A percentile compares a stretch with the other conserved stretches of the same genome.
These are phyloP conservation scores for Byssochlamys sp. DNA, from an alignment of 2,329 filamentous ascomycete genomes.

Conservation along the genomic window DNA sequence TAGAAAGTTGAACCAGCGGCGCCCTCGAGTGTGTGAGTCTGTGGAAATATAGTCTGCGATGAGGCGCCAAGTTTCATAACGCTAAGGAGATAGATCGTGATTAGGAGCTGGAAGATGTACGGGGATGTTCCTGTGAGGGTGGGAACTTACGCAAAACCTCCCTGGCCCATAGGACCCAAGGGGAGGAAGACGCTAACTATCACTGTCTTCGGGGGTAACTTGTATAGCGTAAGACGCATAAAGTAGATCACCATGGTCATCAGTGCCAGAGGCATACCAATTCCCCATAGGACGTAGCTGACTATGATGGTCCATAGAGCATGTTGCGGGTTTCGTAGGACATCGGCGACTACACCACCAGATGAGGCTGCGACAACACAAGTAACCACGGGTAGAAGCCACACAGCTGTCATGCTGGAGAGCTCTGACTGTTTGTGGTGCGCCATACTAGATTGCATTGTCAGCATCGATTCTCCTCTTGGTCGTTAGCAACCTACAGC, in stretches of 20 bases:
- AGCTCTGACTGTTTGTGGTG: constrained; percentile 38
- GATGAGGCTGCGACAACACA: constrained; percentile 57
- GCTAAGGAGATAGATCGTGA: constrained; percentile 5
- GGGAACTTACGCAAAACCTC: constrained; percentile 45
- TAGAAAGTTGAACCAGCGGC: constrained; percentile 25
- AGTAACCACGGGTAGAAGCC: constrained; percentile 58
- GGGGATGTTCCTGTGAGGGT: neutral
- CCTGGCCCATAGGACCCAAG: constrained; percentile 57
- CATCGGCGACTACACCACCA: constrained; percentile 53
- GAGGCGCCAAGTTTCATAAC: constrained; percentile 44
- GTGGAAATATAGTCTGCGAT: constrained; percentile 28
- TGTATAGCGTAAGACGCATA: constrained; percentile 57
- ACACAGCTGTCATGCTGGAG: constrained; percentile 54
- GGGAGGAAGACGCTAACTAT: constrained; percentile 62
- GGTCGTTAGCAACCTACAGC: constrained; percentile 33
- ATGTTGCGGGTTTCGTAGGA: constrained; percentile 46
- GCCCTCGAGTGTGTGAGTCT: constrained; percentile 22
- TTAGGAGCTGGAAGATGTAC: constrained; percentile 2
- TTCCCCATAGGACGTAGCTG: constrained; percentile 63
- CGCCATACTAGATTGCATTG: constrained; percentile 11
- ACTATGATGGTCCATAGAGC: constrained; percentile 55
- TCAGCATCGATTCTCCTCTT: neutral
- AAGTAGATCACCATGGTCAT: constrained; percentile 61
- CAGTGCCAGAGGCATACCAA: constrained; percentile 52
- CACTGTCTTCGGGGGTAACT: constrained; percentile 58